phyloP scores from a whole-genome alignment of 495 filamentous ascomycete species.

The Ramalina peruviana region DNA sequence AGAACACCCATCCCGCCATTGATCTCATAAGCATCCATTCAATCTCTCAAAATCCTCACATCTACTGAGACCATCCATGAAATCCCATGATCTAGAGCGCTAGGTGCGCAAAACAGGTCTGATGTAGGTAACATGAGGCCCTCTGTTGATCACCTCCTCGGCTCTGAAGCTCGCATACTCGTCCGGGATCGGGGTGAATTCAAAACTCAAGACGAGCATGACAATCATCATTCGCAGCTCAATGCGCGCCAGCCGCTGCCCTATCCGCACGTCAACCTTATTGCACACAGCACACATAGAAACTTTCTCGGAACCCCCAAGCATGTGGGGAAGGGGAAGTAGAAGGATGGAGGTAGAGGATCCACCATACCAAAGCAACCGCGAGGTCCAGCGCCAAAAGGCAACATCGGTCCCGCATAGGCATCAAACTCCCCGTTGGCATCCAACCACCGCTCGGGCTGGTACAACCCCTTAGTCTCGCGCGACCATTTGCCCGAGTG shows the following conservation, averaged over 20 bases:
- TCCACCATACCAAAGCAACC: no score
- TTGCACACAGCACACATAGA: no score
- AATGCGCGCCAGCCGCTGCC: background rate
- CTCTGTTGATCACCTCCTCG: background rate
- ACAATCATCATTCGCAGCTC: background rate
- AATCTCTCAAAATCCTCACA: no score
- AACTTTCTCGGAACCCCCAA: no score
- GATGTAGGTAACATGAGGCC: background rate
- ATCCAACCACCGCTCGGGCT: slow-evolving; percentile 22
- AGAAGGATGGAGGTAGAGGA: no score
- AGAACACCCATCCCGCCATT: no score
- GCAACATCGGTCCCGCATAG: no score
- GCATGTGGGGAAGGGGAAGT: no score
- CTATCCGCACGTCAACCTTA: background rate
- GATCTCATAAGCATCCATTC: no score
- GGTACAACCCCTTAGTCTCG: slow-evolving; percentile 14
- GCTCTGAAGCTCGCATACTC: background rate
- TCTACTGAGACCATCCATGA: no score
- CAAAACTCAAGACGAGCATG: background rate
- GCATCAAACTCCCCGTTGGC: background rate
- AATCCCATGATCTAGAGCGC: no score
- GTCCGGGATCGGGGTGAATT: background rate
- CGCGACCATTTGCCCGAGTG: slow-evolving; percentile 2
- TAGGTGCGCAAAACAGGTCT: background rate
- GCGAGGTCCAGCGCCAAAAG: no score